These are phyloP conservation scores for Globisporangium recalcitrans DNA, from an alignment of 352 stramenopile species.

Conservation along the genomic window DNA sequence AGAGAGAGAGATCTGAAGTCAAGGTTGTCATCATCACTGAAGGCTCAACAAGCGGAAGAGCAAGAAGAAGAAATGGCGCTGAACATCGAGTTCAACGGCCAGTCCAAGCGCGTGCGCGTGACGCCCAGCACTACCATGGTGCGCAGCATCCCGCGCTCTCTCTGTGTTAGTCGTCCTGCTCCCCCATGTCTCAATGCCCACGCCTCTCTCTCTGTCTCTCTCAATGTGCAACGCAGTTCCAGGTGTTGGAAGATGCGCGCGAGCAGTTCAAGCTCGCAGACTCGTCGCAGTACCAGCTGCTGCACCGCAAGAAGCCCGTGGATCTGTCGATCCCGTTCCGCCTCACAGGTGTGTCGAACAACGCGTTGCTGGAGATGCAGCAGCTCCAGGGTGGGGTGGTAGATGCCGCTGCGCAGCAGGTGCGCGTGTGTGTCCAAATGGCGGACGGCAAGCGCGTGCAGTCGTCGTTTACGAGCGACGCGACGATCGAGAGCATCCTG, in stretches of 20 bases:
- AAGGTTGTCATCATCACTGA: too few relatives aligned
- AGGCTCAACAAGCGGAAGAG: too few relatives aligned
- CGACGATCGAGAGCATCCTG: constrained; percentile 56
- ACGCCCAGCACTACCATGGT: constrained; percentile 77
- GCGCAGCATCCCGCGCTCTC: not conserved
- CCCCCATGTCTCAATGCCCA: not conserved
- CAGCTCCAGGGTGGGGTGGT: constrained; percentile 20
- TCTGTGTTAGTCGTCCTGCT: not conserved
- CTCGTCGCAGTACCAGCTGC: constrained; percentile 45
- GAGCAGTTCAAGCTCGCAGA: constrained; percentile 46
- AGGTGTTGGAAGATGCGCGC: constrained; percentile 62
- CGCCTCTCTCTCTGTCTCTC: not conserved
- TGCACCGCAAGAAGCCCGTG: constrained; percentile 55
- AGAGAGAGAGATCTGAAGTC: too few relatives aligned
- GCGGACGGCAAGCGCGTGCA: constrained; percentile 73
- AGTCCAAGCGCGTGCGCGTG: constrained; percentile 71
- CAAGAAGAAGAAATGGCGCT: constrained; percentile 40
- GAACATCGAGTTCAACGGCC: constrained; percentile 65
- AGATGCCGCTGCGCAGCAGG: constrained; percentile 32
- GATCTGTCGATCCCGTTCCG: constrained; percentile 83
- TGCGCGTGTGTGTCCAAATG: constrained; percentile 81
- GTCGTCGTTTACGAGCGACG: constrained; percentile 47
- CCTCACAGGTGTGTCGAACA: constrained; percentile 83
- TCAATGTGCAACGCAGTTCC: constrained; percentile 38
- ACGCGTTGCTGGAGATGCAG: constrained; percentile 66